Evolutionary conservation across 2,329 filamentous ascomycete species (phyloP).

Genomic region (Ceratocystis albifundus): DNA sequence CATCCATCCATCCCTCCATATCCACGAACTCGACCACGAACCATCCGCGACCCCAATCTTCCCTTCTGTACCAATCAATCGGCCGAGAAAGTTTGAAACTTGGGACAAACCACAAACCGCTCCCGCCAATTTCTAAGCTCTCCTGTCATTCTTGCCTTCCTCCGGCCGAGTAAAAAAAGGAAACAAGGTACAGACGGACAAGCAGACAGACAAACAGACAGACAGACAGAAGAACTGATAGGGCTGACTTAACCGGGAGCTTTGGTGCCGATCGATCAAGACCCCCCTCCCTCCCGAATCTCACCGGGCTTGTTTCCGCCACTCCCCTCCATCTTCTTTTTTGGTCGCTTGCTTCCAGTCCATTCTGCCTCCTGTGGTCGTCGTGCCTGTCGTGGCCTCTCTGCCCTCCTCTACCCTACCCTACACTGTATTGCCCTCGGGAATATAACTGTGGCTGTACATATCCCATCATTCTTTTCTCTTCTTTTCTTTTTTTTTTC

Average conservation of each 20-base stretch:
- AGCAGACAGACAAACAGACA: no score
- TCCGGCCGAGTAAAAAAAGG: constrained; percentile 1
- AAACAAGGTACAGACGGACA: neutral
- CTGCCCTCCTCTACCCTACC: neutral
- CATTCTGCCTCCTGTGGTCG: neutral
- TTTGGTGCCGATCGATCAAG: constrained; percentile 5
- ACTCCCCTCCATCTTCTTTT: neutral
- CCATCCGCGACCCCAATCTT: constrained; percentile 7
- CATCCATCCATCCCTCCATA: neutral
- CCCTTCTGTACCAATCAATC: constrained; percentile 10
- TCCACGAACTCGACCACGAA: neutral
- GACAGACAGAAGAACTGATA: neutral
- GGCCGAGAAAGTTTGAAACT: constrained; percentile 17
- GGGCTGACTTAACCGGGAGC: constrained; percentile 10
- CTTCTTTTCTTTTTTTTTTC: neutral
- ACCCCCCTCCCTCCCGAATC: constrained; percentile 2
- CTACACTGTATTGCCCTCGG: neutral
- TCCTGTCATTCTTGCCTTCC: neutral
- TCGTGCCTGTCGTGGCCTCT: neutral
- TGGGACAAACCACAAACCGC: neutral
- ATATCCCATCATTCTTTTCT: neutral
- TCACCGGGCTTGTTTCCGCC: neutral
- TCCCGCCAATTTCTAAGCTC: neutral
- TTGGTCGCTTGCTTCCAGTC: neutral
- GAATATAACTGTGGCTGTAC: neutral